A percentile compares a stretch with the other conserved stretches of the same genome.
phyloP scores from a whole-genome alignment of 306 rosid species.

The Pyrus betulifolia region DNA sequence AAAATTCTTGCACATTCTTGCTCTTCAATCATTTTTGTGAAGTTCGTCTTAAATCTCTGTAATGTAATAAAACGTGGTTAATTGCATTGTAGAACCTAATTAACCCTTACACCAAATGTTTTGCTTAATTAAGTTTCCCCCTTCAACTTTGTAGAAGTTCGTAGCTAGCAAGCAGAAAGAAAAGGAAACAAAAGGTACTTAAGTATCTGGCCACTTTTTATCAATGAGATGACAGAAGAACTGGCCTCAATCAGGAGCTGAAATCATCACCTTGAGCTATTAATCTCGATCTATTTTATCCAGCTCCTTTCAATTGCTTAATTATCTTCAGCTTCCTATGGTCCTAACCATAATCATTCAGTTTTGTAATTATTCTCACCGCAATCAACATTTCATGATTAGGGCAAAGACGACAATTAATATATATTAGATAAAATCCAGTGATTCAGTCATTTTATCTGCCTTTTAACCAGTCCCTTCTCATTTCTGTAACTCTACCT shows the following conservation, averaged over 20 bases:
- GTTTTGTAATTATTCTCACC: constrained; percentile 1
- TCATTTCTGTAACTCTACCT: background rate
- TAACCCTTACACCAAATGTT: background rate
- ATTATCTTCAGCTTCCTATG: constrained; percentile 17
- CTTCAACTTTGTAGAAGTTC: background rate
- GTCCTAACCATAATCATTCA: constrained; percentile 9
- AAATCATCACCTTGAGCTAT: background rate
- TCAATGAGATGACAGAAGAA: background rate
- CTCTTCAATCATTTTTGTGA: background rate
- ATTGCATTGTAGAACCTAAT: background rate
- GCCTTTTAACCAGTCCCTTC: background rate
- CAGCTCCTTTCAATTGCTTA: background rate
- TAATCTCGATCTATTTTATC: background rate
- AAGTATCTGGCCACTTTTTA: background rate
- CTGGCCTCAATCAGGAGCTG: constrained; percentile 1
- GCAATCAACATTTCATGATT: constrained; percentile 4
- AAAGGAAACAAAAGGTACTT: background rate
- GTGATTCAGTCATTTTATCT: background rate
- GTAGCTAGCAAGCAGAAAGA: background rate
- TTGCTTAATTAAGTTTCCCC: background rate
- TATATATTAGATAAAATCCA: background rate
- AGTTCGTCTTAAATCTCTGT: background rate
- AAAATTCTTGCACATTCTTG: background rate
- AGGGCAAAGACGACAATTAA: background rate
- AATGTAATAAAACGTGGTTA: background rate